Percentiles rank a stretch among this genome's conserved stretches.
These are phyloP conservation scores for Paxillus rubicundulus DNA, from an alignment of 768 basidiomycete species.

Conservation along the genomic window DNA sequence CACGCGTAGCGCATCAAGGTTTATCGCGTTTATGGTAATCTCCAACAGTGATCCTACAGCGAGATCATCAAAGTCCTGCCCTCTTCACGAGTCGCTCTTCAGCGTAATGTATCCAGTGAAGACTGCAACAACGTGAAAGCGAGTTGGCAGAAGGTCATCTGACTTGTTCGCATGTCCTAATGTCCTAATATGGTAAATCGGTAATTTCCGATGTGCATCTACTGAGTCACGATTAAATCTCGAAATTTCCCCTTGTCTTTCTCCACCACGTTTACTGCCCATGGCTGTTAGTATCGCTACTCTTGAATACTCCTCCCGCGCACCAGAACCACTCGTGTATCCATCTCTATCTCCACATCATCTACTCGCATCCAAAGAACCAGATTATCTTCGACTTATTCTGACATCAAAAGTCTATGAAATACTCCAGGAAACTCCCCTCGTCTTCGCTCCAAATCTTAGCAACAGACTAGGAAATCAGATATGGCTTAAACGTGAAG, in stretches of 20 bases:
- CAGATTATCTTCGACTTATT: conserved; percentile 87
- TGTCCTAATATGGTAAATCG: no score
- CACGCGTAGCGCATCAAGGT: conserved; percentile 7
- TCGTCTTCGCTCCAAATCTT: conserved; percentile 83
- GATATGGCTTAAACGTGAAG: conserved; percentile 96
- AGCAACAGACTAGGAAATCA: conserved; percentile 87
- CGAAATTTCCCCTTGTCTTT: neutral
- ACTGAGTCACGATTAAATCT: no score
- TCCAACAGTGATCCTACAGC: neutral
- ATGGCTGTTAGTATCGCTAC: conserved; percentile 43
- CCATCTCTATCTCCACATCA: conserved; percentile 66
- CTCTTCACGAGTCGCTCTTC: no score
- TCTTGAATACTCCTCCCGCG: conserved; percentile 66
- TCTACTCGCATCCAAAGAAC: conserved; percentile 62
- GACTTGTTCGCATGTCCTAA: no score
- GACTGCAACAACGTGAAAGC: no score
- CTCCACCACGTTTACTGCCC: neutral
- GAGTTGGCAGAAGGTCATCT: no score
- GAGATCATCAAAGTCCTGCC: neutral
- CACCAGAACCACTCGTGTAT: conserved; percentile 63
- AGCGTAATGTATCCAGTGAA: no score
- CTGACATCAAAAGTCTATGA: conserved; percentile 91
- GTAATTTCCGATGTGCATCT: no score
- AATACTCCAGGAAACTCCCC: conserved; percentile 83
- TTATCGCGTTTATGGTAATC: conserved; percentile 2